Base-by-base conservation (phyloP, 1,284 basidiomycete genomes). In the Mycosarcoma mackinlayi region DNA sequence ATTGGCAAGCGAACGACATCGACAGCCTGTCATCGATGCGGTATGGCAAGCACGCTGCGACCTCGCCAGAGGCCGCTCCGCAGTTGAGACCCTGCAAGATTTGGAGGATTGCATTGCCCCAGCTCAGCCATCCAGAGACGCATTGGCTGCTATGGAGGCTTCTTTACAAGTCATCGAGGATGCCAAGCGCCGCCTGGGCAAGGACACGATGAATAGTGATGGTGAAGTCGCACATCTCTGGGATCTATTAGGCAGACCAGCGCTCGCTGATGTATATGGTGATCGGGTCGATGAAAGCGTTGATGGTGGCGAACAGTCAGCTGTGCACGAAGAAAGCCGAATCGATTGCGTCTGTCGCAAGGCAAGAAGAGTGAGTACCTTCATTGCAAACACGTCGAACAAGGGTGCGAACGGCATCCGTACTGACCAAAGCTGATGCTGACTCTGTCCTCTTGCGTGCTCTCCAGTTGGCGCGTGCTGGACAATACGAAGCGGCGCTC, bases 161-260 rank as follows among this genome's bases (percentile, higher is more conserved):
- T 71, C 68, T 3, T 38, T 71, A 30, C 59, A 65, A 23, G 40
- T 71, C 4, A 56, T 71, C 34, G 55, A 66, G 3, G 68, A 71
- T 46, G 58, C 68, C 10, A 71, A 58, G 35, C 59, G 58, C 11
- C 58, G 63, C 3, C 18, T 66, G 18, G 68, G 68, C 21, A 38
- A 40, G 31, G 56, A 62, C 19, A 30, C 63, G 2, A 16, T 62
- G 25, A 33, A 18, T 13, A 21, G 30, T 25, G 41, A 55, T 16
- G 49, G n/a, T 2, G 55, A 58, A 19, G 38, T 66, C 0, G 63
- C 59, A 3, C 58, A 23, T 16, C 24, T 71, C 4, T 71, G 68
- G 68, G 27, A 51, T 18, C 3, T 47, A 9, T 40, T 59, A 9
- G 68, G 63, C 11, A 58, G 59, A 23, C 28, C 55, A 14, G 42